Evolutionary conservation across 805 yeast genomes (phyloP).

Genomic region (Schwanniomyces occidentalis): DNA sequence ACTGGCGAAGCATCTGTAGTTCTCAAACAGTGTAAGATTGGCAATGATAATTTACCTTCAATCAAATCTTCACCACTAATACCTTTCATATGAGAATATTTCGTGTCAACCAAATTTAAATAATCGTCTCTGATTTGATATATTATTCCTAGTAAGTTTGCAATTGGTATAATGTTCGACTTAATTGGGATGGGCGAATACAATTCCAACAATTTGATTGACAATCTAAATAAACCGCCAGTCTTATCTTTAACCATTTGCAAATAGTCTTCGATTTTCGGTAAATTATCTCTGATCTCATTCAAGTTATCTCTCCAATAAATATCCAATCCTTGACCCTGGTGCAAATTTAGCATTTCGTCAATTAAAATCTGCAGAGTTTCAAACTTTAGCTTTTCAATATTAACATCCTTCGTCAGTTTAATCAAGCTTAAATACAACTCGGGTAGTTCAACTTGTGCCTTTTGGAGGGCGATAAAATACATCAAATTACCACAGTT

Average conservation of each 20-base stretch:
- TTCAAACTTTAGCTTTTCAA: constrained; percentile 22
- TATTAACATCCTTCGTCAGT: constrained; percentile 22
- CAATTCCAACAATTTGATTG: constrained; percentile 61
- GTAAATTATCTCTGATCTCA: constrained; percentile 17
- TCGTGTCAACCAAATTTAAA: constrained; percentile 59
- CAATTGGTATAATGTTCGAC: constrained; percentile 45
- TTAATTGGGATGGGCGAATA: constrained; percentile 7
- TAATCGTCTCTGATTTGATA: constrained; percentile 89
- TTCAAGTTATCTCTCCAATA: constrained; percentile 72
- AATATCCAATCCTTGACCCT: constrained; percentile 88
- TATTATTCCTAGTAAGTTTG: constrained; percentile 76
- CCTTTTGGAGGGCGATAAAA: constrained; percentile 62
- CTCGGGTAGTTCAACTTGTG: constrained; percentile 22
- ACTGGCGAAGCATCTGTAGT: constrained; percentile 21
- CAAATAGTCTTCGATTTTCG: constrained; percentile 50
- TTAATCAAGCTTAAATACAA: constrained; percentile 8
- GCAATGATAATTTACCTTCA: constrained; percentile 88
- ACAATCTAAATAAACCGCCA: constrained; percentile 82
- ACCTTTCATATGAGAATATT: constrained; percentile 62
- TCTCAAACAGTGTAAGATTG: constrained; percentile 60
- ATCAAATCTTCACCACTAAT: constrained; percentile 77
- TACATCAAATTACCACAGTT: constrained; percentile 84
- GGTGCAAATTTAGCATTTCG: constrained; percentile 78
- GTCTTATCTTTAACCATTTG: constrained; percentile 85
- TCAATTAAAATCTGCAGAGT: constrained; percentile 52